phyloP scores from a whole-genome alignment of 306 rosid species.

The Oemleria cerasiformis region DNA sequence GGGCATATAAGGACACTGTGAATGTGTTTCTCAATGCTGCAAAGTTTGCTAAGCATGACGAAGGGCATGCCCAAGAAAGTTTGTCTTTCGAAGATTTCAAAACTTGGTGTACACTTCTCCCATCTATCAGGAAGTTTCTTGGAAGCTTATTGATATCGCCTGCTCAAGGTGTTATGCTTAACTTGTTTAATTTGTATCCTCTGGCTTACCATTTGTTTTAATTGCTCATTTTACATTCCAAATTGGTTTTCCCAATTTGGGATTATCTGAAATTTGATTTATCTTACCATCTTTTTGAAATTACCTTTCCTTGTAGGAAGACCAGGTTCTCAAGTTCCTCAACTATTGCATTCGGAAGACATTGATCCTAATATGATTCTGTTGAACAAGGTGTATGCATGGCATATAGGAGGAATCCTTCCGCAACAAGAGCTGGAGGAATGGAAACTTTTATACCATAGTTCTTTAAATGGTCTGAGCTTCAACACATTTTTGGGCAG shows the following conservation, averaged over 20 bases:
- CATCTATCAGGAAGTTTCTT: constrained; percentile 75
- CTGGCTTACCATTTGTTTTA: constrained; percentile 1
- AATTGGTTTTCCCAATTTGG: constrained; percentile 3
- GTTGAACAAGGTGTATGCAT: constrained; percentile 74
- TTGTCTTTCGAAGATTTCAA: constrained; percentile 79
- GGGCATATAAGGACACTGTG: constrained; percentile 43
- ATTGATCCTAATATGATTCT: constrained; percentile 48
- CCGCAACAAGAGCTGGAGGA: constrained; percentile 70
- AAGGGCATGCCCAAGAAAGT: constrained; percentile 36
- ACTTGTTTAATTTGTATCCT: constrained; percentile 17
- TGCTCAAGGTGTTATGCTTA: constrained; percentile 49
- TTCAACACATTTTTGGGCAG: constrained; percentile 89
- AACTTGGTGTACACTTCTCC: constrained; percentile 71
- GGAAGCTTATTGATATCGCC: constrained; percentile 75
- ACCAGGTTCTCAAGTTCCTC: constrained; percentile 72
- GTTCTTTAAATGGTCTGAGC: constrained; percentile 80
- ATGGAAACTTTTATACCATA: constrained; percentile 91
- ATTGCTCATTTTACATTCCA: background rate
- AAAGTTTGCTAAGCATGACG: constrained; percentile 46
- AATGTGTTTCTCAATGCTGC: constrained; percentile 67
- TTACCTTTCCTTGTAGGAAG: constrained; percentile 45
- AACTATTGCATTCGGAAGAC: constrained; percentile 40
- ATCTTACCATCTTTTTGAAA: constrained; percentile 20
- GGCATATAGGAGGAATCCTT: constrained; percentile 95
- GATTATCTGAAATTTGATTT: constrained; percentile 11